Percentiles rank a stretch among this genome's conserved stretches.
Conservation (phyloP, 768 basidiomycete species). For the Boletus sp. region DNA sequence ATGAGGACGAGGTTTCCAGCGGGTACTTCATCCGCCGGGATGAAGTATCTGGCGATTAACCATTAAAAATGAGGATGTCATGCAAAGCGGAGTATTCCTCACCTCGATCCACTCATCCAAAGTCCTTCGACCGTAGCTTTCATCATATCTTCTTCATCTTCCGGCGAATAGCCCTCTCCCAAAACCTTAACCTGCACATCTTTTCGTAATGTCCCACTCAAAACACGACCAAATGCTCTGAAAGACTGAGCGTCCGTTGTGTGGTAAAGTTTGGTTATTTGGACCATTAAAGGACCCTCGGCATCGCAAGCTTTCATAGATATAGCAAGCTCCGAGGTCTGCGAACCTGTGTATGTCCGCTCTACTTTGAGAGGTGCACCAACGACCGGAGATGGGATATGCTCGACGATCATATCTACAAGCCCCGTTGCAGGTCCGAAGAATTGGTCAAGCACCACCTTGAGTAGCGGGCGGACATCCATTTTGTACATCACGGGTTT, state of each 20-base stretch:
- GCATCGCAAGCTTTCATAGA: slow-evolving; percentile 83
- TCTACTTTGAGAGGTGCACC: slow-evolving; percentile 67
- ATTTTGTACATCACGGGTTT: slow-evolving; percentile 97
- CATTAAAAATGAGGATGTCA: not conserved
- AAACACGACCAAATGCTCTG: slow-evolving; percentile 90
- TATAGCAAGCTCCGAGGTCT: slow-evolving; percentile 71
- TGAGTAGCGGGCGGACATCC: slow-evolving; percentile 93
- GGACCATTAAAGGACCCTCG: slow-evolving; percentile 87
- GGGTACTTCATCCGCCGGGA: slow-evolving; percentile 82
- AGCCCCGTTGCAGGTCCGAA: slow-evolving; percentile 89
- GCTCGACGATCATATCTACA: slow-evolving; percentile 87
- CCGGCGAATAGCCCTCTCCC: slow-evolving; percentile 97
- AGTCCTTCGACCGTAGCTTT: slow-evolving; percentile 78
- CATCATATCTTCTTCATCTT: slow-evolving; percentile 99
- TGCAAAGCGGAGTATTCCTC: slow-evolving; percentile 14
- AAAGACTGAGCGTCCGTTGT: slow-evolving; percentile 96
- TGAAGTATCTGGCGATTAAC: slow-evolving; percentile 64
- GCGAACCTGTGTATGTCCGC: slow-evolving; percentile 83
- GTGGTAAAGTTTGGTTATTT: slow-evolving; percentile 92
- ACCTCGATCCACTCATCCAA: slow-evolving; percentile 92
- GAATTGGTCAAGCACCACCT: slow-evolving; percentile 92
- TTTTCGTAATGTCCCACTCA: slow-evolving; percentile 85
- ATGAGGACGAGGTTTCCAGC: slow-evolving; percentile 93
- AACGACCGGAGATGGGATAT: slow-evolving; percentile 79
- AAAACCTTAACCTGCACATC: slow-evolving; percentile 91